Percentiles rank a stretch among this genome's conserved stretches.
Evolutionary conservation across 495 filamentous ascomycete genomes (phyloP).

Genomic region (Echria macrotheca): DNA sequence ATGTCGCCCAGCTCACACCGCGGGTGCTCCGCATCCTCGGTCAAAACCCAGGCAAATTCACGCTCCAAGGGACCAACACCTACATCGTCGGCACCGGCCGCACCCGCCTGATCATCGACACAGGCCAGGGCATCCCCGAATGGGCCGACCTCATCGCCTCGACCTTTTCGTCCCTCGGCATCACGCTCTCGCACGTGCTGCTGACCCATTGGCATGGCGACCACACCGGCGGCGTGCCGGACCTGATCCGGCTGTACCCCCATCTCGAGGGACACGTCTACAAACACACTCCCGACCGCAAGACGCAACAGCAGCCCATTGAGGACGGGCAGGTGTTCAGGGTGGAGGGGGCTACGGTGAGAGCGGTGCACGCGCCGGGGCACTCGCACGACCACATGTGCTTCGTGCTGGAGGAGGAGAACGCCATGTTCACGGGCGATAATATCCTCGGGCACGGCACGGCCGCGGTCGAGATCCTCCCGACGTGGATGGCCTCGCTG

Average conservation of each 20-base stretch:
- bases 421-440: slow-evolving; percentile 88
- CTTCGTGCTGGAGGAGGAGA: slow-evolving; percentile 66
- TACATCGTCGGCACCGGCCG: slow-evolving; percentile 72
- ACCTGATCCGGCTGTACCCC: slow-evolving; percentile 60
- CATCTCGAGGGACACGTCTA: slow-evolving; percentile 44
- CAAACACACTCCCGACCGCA: slow-evolving; percentile 44
- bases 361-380: slow-evolving; percentile 72
- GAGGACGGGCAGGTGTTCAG: slow-evolving; percentile 64
- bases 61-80: slow-evolving; percentile 69
- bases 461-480: slow-evolving; percentile 81
- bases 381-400: slow-evolving; percentile 83
- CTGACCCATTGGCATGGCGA: slow-evolving; percentile 91
- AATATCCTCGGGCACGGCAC: slow-evolving; percentile 94
- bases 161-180: slow-evolving; percentile 59
- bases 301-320: slow-evolving; percentile 50
- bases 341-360: slow-evolving; percentile 71
- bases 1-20: slow-evolving; percentile 37
- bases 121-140: slow-evolving; percentile 60
- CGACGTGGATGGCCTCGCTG: slow-evolving; percentile 67
- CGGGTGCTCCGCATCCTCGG: slow-evolving; percentile 64
- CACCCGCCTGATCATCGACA: slow-evolving; percentile 70
- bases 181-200: slow-evolving; percentile 60
- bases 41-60: slow-evolving; percentile 73
- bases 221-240: slow-evolving; percentile 69
- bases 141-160: slow-evolving; percentile 56